phyloP scores from a whole-genome alignment of 139 green algal species.

The Gonium pectorale region DNA sequence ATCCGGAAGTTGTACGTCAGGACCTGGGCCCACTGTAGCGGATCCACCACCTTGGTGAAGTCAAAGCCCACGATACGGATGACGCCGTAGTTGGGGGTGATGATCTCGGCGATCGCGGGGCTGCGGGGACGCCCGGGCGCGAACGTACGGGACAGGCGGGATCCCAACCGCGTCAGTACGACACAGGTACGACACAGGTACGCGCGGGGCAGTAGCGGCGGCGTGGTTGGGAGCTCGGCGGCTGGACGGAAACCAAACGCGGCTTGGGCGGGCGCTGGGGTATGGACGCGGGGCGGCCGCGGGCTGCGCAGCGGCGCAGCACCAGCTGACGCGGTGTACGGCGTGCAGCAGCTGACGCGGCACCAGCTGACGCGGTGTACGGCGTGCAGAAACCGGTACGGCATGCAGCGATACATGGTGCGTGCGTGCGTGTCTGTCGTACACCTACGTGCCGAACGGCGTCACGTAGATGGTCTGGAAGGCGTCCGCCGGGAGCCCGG shows the following conservation, averaged over 20 bases:
- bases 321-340: not conserved
- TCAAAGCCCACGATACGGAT: conserved; percentile 14
- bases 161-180: too few relatives aligned
- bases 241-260: not conserved
- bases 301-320: not conserved
- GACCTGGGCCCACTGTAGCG: not conserved
- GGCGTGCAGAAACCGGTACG: not conserved
- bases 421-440: not conserved
- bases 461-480: conserved; percentile 24
- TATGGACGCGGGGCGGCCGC: not conserved
- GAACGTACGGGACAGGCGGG: not conserved
- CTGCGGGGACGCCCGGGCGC: too few relatives aligned
- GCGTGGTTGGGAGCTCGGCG: not conserved
- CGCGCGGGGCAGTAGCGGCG: not conserved
- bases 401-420: not conserved
- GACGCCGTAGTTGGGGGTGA: conserved; percentile 16
- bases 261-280: not conserved
- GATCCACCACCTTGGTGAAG: not conserved
- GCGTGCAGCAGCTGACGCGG: not conserved
- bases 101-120: not conserved
- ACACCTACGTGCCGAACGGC: not conserved
- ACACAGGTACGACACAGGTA: too few relatives aligned
- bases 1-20: conserved; percentile 40
- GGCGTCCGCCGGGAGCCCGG: not conserved
- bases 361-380: not conserved